Evolutionary conservation across 768 basidiomycete species (phyloP).

Genomic region (Sporobolomyces pararoseus): DNA sequence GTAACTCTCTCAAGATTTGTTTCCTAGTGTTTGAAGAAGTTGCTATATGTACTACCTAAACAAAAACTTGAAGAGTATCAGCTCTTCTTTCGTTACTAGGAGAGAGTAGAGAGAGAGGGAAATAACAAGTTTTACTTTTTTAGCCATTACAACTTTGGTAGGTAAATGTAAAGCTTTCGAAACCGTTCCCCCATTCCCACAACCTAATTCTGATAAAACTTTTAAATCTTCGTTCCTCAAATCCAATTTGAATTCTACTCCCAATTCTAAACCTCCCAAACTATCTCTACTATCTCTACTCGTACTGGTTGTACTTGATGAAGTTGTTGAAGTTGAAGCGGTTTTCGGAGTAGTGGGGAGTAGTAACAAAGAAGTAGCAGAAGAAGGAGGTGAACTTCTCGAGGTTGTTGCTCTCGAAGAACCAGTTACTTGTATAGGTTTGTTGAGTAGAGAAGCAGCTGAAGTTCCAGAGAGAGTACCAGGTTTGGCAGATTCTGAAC

Average conservation of each 20-base stretch:
- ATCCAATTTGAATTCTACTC: conserved; percentile 72
- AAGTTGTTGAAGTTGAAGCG: conserved; percentile 51
- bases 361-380: too few species aligned
- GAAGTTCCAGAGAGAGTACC: conserved; percentile 30
- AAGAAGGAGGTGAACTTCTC: background rate
- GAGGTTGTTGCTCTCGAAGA: conserved; percentile 20
- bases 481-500: conserved; percentile 38
- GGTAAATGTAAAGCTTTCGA: conserved; percentile 91
- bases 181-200: conserved; percentile 96
- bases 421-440: conserved; percentile 31
- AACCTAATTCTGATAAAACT: conserved; percentile 83
- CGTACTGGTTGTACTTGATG: background rate
- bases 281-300: conserved; percentile 65
- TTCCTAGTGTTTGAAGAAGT: conserved; percentile 94
- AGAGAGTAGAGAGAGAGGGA: background rate
- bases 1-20: conserved; percentile 93
- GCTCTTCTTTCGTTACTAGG: background rate
- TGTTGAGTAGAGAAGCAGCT: conserved; percentile 8
- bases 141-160: conserved; percentile 90
- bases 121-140: conserved; percentile 68
- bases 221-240: conserved; percentile 83
- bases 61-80: background rate
- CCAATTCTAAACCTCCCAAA: conserved; percentile 76
- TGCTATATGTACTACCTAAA: conserved; percentile 90
- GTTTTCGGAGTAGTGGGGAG: conserved; percentile 25